These are phyloP conservation scores for Dentipellis fragilis DNA, from an alignment of 768 basidiomycete species.

Conservation along the genomic window DNA sequence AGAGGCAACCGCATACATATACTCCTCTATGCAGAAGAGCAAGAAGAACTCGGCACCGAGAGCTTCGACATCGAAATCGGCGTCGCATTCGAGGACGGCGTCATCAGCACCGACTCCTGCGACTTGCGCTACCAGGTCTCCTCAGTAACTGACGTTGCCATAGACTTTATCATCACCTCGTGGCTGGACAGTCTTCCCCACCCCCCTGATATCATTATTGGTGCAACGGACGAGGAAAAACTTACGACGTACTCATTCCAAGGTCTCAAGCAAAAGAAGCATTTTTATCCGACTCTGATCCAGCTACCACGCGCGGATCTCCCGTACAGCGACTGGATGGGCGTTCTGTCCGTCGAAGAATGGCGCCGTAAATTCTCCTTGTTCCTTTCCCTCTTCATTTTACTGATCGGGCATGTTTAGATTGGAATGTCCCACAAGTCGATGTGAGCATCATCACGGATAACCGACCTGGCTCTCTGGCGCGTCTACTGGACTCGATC, in stretches of 20 bases:
- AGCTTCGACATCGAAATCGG: neutral
- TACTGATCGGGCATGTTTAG: slow-evolving; percentile 27
- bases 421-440: slow-evolving; percentile 63
- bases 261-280: neutral
- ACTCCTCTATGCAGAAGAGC: slow-evolving; percentile 6
- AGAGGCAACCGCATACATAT: slow-evolving; percentile 9
- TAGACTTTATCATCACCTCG: slow-evolving; percentile 3
- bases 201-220: slow-evolving; percentile 11
- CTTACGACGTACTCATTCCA: slow-evolving; percentile 1
- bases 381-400: neutral
- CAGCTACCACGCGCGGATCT: slow-evolving; percentile 41
- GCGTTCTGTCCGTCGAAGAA: slow-evolving; percentile 43
- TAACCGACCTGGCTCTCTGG: slow-evolving; percentile 60
- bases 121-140: slow-evolving; percentile 1
- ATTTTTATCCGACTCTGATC: slow-evolving; percentile 24
- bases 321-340: slow-evolving; percentile 50
- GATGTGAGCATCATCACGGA: slow-evolving; percentile 73
- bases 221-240: slow-evolving; percentile 2
- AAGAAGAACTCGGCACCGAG: neutral
- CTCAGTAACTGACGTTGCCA: neutral
- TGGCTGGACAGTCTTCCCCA: slow-evolving; percentile 15
- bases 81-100: neutral
- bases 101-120: slow-evolving; percentile 7
- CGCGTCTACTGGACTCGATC: slow-evolving; percentile 57
- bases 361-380: slow-evolving; percentile 38